Conservation (phyloP, 805 yeast species). For the Hanseniaspora meyeri region DNA sequence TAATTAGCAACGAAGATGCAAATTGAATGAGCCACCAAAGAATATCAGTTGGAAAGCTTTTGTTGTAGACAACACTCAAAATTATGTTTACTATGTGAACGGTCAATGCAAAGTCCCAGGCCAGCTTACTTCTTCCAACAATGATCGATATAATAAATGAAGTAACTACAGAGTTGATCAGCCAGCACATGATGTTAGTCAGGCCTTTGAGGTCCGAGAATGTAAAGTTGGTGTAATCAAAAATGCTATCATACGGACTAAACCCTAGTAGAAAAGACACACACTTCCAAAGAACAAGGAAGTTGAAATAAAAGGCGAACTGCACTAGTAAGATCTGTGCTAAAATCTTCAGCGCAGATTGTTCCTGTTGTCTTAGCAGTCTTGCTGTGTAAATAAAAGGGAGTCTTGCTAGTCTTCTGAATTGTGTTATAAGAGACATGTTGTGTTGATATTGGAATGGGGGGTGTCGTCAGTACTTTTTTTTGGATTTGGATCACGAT, state of each 20-base stretch:
- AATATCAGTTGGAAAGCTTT: constrained; percentile 51
- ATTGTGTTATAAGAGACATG: neutral
- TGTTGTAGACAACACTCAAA: constrained; percentile 31
- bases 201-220: constrained; percentile 58
- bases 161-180: constrained; percentile 68
- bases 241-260: constrained; percentile 25
- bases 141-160: constrained; percentile 74
- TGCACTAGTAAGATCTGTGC: constrained; percentile 4
- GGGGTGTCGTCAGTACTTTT: neutral
- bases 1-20: constrained; percentile 53
- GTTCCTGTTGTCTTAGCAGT: constrained; percentile 6
- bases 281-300: constrained; percentile 1
- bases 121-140: constrained; percentile 85
- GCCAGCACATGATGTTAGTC: constrained; percentile 63
- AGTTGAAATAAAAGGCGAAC: neutral
- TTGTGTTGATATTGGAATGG: neutral
- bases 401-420: constrained; percentile 1
- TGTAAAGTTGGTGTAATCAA: constrained; percentile 53
- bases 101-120: constrained; percentile 95
- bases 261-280: constrained; percentile 1
- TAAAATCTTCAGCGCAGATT: neutral
- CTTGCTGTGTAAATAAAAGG: constrained; percentile 1
- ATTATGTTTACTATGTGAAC: constrained; percentile 72
- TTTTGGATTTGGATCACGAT: neutral
- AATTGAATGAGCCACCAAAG: constrained; percentile 81